Percentiles rank a stretch among this genome's conserved stretches.
Evolutionary conservation across 169 alveolate genomes (phyloP).

Genomic region (Blepharisma undulans): DNA sequence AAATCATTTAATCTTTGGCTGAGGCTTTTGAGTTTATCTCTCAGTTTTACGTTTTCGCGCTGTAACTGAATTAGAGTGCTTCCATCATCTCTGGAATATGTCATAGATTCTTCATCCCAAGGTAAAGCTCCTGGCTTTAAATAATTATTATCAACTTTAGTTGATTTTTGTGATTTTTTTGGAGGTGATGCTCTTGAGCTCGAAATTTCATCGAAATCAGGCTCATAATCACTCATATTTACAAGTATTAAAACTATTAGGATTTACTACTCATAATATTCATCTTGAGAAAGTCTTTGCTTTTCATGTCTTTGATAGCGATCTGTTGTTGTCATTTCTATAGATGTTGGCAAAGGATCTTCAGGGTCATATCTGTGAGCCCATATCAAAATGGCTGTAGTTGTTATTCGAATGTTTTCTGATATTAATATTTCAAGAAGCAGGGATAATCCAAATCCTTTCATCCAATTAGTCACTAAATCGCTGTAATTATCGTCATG

Average conservation of each 20-base stretch:
- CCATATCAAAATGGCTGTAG: slow-evolving; percentile 11
- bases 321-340: not conserved
- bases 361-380: not conserved
- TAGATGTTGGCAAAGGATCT: not conserved
- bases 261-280: not conserved
- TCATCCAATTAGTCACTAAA: slow-evolving; percentile 2
- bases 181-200: not conserved
- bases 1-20: not conserved
- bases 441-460: not conserved
- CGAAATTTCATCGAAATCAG: not conserved
- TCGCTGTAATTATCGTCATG: not conserved
- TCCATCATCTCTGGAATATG: not conserved
- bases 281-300: not conserved
- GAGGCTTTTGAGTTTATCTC: not conserved
- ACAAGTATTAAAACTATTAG: not conserved
- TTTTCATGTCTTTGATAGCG: not conserved
- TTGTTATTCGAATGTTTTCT: slow-evolving; percentile 14
- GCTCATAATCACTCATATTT: not conserved
- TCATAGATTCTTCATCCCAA: not conserved
- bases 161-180: not conserved
- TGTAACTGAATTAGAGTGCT: not conserved
- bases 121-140: not conserved
- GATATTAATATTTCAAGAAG: slow-evolving; percentile 12
- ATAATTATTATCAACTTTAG: not conserved
- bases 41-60: not conserved